phyloP scores from a whole-genome alignment of 1,139 yeast species.

The Candida glucosophila region DNA sequence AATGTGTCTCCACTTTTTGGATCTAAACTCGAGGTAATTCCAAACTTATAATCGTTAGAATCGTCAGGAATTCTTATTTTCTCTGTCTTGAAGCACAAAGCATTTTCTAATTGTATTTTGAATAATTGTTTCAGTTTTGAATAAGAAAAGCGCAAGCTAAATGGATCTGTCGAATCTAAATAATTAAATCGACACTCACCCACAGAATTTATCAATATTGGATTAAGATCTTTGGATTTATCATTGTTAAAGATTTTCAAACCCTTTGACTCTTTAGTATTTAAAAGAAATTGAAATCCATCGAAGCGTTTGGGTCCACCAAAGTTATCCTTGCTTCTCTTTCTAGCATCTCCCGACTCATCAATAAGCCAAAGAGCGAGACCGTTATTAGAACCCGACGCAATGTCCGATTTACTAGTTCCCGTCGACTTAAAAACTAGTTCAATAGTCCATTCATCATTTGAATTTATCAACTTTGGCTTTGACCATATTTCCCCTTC shows the following conservation, averaged over 20 bases:
- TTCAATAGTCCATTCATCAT: slow-evolving; percentile 51
- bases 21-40: slow-evolving; percentile 40
- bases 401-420: slow-evolving; percentile 14
- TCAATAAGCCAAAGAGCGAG: slow-evolving; percentile 41
- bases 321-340: slow-evolving; percentile 16
- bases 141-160: slow-evolving; percentile 57
- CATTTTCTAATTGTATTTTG: slow-evolving; percentile 63
- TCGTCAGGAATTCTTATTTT: slow-evolving; percentile 30
- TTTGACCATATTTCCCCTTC: slow-evolving; percentile 45
- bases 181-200: slow-evolving; percentile 53
- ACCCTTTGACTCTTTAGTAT: slow-evolving; percentile 39
- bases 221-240: slow-evolving; percentile 16
- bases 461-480: slow-evolving; percentile 18
- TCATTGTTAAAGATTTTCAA: slow-evolving; percentile 53
- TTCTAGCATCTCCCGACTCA: slow-evolving; percentile 8
- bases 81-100: slow-evolving; percentile 59
- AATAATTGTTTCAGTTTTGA: slow-evolving; percentile 33
- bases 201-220: too few species aligned
- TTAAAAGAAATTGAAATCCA: slow-evolving; percentile 53
- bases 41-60: slow-evolving; percentile 32
- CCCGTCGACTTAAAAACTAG: slow-evolving; percentile 55
- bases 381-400: slow-evolving; percentile 32
- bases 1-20: slow-evolving; percentile 41
- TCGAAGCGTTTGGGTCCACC: slow-evolving; percentile 49
- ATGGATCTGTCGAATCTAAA: slow-evolving; percentile 62